Base-by-base conservation (phyloP, 371 early-diverging fungal species). In the Mucor sp. region DNA sequence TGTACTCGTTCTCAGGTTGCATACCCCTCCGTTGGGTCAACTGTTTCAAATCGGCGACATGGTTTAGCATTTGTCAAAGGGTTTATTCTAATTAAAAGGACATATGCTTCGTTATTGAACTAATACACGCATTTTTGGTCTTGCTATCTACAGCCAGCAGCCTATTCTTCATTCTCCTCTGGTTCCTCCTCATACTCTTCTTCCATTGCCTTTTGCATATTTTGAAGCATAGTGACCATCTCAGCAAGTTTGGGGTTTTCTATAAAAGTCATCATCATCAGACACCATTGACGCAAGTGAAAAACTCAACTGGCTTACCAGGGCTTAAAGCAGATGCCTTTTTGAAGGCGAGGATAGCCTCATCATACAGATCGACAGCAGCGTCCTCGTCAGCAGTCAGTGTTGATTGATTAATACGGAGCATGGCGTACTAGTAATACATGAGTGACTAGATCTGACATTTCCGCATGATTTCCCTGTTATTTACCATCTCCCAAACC, bases 301-400 rank as follows among this genome's bases (percentile, higher is more conserved):
- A 37, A n/a, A 55, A 21, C 9, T 35, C 21, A 14, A 25, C n/a
- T 3, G 9, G 37, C 30, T 39, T 71, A 67, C 75, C 72, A 50
- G 75, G 75, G 5, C 63, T 50, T 25, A 75, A 64, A 14, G 68
- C 66, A 8, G 58, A 44, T 9, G 74, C 74, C 30, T 67, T 66
- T 37, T 71, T 74, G 58, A 74, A 74, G 25, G 62, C 30, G 9
- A 66, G 39, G 14, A 74, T 66, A 14, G 77, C 77, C 23, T 67
- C 72, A 17, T 74, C 69, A 67, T 67, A 77, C 21, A 70, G 47
- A 4, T 69, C 69, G 14, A 83, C 21, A n/a, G 79, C 71, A 37
- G 79, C 62, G 33, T 83, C 84, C 47, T 83, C 84, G 53, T 81
- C 78, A 2, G 76, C 75, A 12, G 68, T 61, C 39, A 71, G 41